These are phyloP conservation scores for Aspergillus proliferans DNA, from an alignment of 2,329 filamentous ascomycete genomes.

Conservation along the genomic window DNA sequence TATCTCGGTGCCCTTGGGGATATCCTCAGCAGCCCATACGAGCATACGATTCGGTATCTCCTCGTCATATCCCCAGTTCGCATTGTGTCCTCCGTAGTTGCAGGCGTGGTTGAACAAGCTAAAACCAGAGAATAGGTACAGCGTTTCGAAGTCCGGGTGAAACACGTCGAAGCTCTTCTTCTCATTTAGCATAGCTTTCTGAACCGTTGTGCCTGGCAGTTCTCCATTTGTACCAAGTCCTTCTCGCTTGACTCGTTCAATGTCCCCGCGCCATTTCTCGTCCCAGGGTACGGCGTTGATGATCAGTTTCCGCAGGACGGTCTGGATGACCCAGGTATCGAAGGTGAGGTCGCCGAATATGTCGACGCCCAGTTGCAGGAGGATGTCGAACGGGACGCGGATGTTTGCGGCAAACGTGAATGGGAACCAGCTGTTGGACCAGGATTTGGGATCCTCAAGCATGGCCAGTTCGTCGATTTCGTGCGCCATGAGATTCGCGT, in stretches of 20 bases:
- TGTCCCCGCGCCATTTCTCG: slow-evolving; percentile 6
- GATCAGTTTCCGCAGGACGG: slow-evolving; percentile 26
- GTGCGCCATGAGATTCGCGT: slow-evolving; percentile 23
- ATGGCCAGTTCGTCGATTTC: slow-evolving; percentile 31
- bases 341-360: slow-evolving; percentile 32
- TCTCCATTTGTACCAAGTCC: slow-evolving; percentile 1
- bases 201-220: background rate
- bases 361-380: slow-evolving; percentile 28
- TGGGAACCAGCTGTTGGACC: slow-evolving; percentile 18
- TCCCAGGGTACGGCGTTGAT: slow-evolving; percentile 28
- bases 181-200: background rate
- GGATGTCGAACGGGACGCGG: slow-evolving; percentile 31
- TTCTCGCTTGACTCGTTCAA: slow-evolving; percentile 6
- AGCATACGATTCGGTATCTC: slow-evolving; percentile 24
- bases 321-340: slow-evolving; percentile 34
- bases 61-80: slow-evolving; percentile 24
- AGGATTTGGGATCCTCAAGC: slow-evolving; percentile 14
- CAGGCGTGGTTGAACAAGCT: slow-evolving; percentile 29
- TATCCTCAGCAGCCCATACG: slow-evolving; percentile 20
- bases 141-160: slow-evolving; percentile 19
- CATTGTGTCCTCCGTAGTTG: slow-evolving; percentile 14
- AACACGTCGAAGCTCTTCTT: slow-evolving; percentile 2
- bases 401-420: slow-evolving; percentile 32
- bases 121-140: slow-evolving; percentile 29
- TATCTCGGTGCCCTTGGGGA: slow-evolving; percentile 22